These are phyloP conservation scores for Phialophora chinensis DNA, from an alignment of 2,329 filamentous ascomycete genomes.

Conservation along the genomic window DNA sequence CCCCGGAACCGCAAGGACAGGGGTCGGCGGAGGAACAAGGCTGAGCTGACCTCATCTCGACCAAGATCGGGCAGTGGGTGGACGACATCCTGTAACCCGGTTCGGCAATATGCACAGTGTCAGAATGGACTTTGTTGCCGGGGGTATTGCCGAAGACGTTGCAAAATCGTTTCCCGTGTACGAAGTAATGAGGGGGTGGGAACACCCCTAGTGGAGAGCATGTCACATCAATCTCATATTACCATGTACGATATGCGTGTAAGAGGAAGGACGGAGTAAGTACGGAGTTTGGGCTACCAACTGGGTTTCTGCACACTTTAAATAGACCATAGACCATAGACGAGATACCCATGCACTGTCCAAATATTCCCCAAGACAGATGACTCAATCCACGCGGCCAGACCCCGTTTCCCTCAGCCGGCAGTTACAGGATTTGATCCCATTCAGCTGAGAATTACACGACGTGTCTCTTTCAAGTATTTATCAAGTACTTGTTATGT, in stretches of 20 bases:
- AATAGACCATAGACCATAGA: background rate
- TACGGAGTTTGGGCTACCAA: too few relatives aligned
- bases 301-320: background rate
- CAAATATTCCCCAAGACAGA: too few relatives aligned
- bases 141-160: background rate
- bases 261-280: background rate
- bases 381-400: too few relatives aligned
- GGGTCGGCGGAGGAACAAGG: background rate
- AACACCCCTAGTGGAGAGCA: background rate
- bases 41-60: conserved; percentile 4
- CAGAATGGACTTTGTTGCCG: background rate
- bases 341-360: background rate
- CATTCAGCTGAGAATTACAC: too few relatives aligned
- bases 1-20: background rate
- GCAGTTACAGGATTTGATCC: too few relatives aligned
- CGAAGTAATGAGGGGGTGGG: background rate
- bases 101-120: background rate
- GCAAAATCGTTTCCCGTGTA: background rate
- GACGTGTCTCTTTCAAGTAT: too few relatives aligned
- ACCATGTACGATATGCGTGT: background rate
- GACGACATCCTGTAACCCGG: background rate
- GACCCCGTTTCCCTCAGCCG: too few relatives aligned
- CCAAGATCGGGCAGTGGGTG: background rate
- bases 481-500: too few relatives aligned
- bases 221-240: background rate